Evolutionary conservation across 495 filamentous ascomycete species (phyloP).

Genomic region (Cercophora samala): DNA sequence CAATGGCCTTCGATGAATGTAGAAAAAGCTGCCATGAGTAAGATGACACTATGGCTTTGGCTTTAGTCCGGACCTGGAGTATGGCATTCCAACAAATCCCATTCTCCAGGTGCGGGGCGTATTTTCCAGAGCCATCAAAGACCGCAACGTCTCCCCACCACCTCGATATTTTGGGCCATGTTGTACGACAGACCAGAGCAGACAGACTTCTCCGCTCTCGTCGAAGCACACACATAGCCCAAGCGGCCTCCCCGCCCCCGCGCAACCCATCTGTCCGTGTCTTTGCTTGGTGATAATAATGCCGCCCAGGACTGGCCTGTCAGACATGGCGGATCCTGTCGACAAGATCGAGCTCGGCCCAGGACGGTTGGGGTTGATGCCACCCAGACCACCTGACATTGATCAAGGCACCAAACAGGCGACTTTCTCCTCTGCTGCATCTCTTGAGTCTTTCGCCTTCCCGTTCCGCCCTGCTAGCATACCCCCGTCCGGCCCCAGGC

Average conservation of each 20-base stretch:
- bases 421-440: not conserved
- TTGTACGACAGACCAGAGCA: not conserved
- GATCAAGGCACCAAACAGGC: slow-evolving; percentile 2
- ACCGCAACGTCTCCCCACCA: not conserved
- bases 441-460: not conserved
- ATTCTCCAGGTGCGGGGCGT: not conserved
- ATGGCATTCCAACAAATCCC: not conserved
- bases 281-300: not conserved
- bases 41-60: too few species aligned
- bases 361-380: slow-evolving; percentile 2
- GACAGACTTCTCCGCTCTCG: not conserved
- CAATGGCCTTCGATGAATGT: not conserved
- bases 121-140: not conserved
- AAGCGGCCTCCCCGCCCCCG: not conserved
- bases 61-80: too few species aligned
- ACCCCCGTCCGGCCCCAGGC: not conserved
- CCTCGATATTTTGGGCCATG: not conserved
- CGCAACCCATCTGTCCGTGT: too few species aligned
- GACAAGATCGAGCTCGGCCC: slow-evolving; percentile 4
- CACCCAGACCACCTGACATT: not conserved
- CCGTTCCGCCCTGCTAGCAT: not conserved
- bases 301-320: not conserved
- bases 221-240: not conserved
- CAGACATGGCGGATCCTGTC: not conserved
- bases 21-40: not conserved